Conservation (phyloP, 441 rosid genomes). For the Erysimum cheiri region DNA sequence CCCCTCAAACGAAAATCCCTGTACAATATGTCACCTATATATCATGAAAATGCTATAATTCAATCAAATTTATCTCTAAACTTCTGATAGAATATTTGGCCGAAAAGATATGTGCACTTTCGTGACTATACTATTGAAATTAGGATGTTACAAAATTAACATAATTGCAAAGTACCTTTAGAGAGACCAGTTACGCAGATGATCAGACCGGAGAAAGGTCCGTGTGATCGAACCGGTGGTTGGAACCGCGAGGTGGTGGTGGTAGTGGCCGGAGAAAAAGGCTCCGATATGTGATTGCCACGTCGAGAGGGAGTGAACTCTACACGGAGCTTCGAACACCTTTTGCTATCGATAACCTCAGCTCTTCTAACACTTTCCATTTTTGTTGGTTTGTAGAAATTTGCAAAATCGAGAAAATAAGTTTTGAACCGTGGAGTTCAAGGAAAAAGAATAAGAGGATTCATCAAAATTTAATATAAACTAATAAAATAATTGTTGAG, state of each 20-base stretch:
- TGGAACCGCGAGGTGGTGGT: slow-evolving; percentile 36
- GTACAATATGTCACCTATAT: too few relatives aligned
- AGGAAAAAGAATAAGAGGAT: slow-evolving; percentile 20
- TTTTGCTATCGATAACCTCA: slow-evolving; percentile 18
- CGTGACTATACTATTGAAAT: too few relatives aligned
- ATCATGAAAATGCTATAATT: too few relatives aligned
- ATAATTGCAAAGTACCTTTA: slow-evolving; percentile 52
- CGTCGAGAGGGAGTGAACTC: slow-evolving; percentile 1
- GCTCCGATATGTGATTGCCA: background rate
- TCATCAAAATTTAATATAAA: too few relatives aligned
- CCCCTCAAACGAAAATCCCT: too few relatives aligned
- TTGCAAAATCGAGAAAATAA: background rate
- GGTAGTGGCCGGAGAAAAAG: slow-evolving; percentile 33
- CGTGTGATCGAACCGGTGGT: slow-evolving; percentile 46
- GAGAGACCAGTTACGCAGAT: slow-evolving; percentile 91
- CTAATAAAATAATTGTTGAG: background rate
- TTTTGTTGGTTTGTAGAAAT: too few relatives aligned
- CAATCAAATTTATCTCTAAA: too few relatives aligned
- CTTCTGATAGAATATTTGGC: too few relatives aligned
- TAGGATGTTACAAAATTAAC: too few relatives aligned
- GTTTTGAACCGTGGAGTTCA: slow-evolving; percentile 22
- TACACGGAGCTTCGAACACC: slow-evolving; percentile 19
- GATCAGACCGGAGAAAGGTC: slow-evolving; percentile 75
- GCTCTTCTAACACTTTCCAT: slow-evolving; percentile 11
- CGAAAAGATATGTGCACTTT: too few relatives aligned